Evolutionary conservation across 805 yeast species (phyloP), one percentile per base, ranked within the genome.

Genomic region (Starmera quercuum): DNA sequence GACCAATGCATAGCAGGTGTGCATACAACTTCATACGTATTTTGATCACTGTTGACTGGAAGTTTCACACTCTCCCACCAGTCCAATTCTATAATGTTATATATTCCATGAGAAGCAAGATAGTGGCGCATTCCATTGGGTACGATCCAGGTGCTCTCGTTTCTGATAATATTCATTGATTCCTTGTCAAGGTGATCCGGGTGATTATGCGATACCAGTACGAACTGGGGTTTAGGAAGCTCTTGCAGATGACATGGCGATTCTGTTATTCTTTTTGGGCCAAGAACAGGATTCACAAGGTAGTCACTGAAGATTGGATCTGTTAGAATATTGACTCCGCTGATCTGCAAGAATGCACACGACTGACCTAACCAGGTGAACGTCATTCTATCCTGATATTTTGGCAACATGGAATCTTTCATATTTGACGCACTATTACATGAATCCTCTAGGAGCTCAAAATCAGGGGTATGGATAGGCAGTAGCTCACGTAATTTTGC

Each of bases 1-100:
- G 95, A 83, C 97, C 97, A 90, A 58, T 90, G 97, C 94, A 82
- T 81, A 0, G 97, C 86, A 0, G 97, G 97, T 0, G 92, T 72
- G 55, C 96, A 84, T 1, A 84, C 88, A 13, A 90, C 64, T 44
- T 84, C 87, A 63, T 81, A 87, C 6, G 77, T 77, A 5, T 52
- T 48, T 9, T 57, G 52, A 15, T 51, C 54, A 2, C 49, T 46
- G 6, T 48, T 35, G 14, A 49, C 44, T 8, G 43, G 36, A 14
- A 78, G 40, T 3, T 73, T 61, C 13, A 68, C 66, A 20, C 68
- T 59, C 34, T 87, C 87, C 97, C 97, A 90, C 97, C 97, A 90
- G 45, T 81, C 78, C 76, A 90, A 65, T 53, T 90, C 97, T 2
- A 77, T 64, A 7, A 76, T 71, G 33, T 77, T 75, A 20, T 64